phyloP scores from a whole-genome alignment of 345 rosid genomes.

The Populus simonii region DNA sequence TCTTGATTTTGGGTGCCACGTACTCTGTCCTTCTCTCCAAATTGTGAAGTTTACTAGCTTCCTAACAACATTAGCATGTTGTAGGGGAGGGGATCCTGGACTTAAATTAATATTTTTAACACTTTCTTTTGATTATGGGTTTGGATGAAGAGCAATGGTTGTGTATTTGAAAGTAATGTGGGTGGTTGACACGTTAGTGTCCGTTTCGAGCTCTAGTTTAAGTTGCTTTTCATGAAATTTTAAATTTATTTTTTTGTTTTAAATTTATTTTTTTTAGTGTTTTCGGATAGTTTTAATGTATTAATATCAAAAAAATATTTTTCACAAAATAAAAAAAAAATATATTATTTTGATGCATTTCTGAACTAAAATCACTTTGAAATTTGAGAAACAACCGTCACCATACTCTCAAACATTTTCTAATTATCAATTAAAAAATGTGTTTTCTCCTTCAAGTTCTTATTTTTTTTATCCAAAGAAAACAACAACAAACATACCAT shows the following conservation, averaged over 20 bases:
- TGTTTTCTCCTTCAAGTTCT: neutral
- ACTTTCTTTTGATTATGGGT: slow-evolving; percentile 5
- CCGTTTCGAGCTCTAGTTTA: too few relatives aligned
- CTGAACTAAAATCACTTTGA: too few relatives aligned
- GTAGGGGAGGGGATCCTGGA: neutral
- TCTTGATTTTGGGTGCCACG: slow-evolving; percentile 8
- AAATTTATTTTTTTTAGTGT: too few relatives aligned
- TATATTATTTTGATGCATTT: too few relatives aligned
- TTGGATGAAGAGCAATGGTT: slow-evolving; percentile 25
- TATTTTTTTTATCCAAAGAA: neutral
- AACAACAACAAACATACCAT: neutral
- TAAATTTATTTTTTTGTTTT: too few relatives aligned
- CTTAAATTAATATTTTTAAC: slow-evolving; percentile 3
- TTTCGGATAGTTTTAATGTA: too few relatives aligned
- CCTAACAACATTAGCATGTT: neutral
- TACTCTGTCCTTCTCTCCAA: neutral
- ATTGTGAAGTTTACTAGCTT: slow-evolving; percentile 11
- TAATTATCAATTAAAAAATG: slow-evolving; percentile 7
- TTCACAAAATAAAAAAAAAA: too few relatives aligned
- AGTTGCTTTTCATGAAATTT: too few relatives aligned
- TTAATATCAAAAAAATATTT: too few relatives aligned
- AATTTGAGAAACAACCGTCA: too few relatives aligned
- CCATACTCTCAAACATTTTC: accelerated
- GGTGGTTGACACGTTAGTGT: slow-evolving; percentile 16
- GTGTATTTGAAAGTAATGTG: slow-evolving; percentile 22